phyloP scores from a whole-genome alignment of 164 flowering plant genomes.

The Stephania cephalantha region DNA sequence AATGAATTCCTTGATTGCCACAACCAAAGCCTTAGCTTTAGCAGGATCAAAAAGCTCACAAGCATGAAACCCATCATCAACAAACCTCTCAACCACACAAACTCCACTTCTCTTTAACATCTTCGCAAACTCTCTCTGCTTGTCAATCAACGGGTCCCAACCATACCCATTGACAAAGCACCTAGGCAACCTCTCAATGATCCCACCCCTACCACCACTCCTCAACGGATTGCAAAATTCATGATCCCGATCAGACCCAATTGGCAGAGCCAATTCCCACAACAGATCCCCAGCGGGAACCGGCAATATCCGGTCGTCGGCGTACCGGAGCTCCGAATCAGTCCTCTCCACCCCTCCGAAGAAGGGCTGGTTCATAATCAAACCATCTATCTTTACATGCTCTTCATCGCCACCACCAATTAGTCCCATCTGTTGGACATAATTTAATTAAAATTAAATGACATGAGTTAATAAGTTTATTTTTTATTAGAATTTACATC shows the following conservation, averaged over 20 bases:
- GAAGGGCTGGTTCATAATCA: slow-evolving; percentile 43
- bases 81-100: background rate
- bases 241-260: slow-evolving; percentile 49
- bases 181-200: slow-evolving; percentile 34
- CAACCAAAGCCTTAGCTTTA: background rate
- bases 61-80: slow-evolving; percentile 10
- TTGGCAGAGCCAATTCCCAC: slow-evolving; percentile 51
- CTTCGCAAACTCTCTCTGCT: slow-evolving; percentile 32
- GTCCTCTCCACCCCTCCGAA: slow-evolving; percentile 49
- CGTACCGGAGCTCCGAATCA: slow-evolving; percentile 37
- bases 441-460: too few relatives aligned
- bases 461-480: too few relatives aligned
- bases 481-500: too few relatives aligned
- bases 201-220: background rate
- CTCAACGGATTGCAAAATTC: slow-evolving; percentile 41
- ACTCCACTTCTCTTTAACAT: slow-evolving; percentile 26
- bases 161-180: slow-evolving; percentile 35
- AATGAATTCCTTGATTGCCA: slow-evolving; percentile 2
- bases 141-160: slow-evolving; percentile 45
- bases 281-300: slow-evolving; percentile 32
- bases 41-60: background rate
- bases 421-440: too few relatives aligned
- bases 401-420: slow-evolving; percentile 16
- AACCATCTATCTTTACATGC: slow-evolving; percentile 39
- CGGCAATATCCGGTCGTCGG: slow-evolving; percentile 33